Evolutionary conservation across 139 green algal species (phyloP).

Genomic region (Trebouxia sp.): DNA sequence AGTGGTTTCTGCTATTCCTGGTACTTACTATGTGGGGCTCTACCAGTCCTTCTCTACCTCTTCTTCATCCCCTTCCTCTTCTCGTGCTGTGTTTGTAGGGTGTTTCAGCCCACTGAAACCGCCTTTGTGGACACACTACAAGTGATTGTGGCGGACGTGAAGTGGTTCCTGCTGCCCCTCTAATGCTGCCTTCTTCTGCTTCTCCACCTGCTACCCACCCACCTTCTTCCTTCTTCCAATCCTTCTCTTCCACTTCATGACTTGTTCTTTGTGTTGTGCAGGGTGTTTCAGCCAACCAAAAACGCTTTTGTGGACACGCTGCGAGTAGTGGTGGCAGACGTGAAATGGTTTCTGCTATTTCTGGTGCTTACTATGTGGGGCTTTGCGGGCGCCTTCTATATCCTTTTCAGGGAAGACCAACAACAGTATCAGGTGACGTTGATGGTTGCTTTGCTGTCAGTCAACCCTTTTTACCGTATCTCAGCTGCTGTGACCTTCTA

Average conservation of each 20-base stretch:
- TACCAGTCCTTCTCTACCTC: conserved; percentile 51
- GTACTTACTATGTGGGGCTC: conserved; percentile 37
- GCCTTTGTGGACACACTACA: conserved; percentile 38
- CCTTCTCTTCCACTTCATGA: no score
- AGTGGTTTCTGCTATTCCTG: conserved; percentile 47
- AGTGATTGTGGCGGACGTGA: conserved; percentile 31
- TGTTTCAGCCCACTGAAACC: conserved; percentile 30
- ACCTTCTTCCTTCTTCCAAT: no score
- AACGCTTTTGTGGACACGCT: conserved; percentile 45
- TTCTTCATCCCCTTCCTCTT: no score
- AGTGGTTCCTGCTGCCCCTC: conserved; percentile 41
- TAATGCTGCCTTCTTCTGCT: no score
- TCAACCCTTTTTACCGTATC: not conserved
- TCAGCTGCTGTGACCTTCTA: not conserved
- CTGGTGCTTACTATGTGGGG: conserved; percentile 37
- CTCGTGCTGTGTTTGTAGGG: no score
- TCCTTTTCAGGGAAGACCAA: conserved; percentile 54
- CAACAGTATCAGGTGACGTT: conserved; percentile 13
- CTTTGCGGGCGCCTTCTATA: conserved; percentile 51
- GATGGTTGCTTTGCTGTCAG: not conserved
- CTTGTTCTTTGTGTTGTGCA: not conserved
- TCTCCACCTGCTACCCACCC: no score
- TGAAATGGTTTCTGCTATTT: conserved; percentile 46
- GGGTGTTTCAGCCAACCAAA: conserved; percentile 36
- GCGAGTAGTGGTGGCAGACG: conserved; percentile 34